Evolutionary conservation across 1,139 yeast species (phyloP).

Genomic region (Suhomyces bribrorum): DNA sequence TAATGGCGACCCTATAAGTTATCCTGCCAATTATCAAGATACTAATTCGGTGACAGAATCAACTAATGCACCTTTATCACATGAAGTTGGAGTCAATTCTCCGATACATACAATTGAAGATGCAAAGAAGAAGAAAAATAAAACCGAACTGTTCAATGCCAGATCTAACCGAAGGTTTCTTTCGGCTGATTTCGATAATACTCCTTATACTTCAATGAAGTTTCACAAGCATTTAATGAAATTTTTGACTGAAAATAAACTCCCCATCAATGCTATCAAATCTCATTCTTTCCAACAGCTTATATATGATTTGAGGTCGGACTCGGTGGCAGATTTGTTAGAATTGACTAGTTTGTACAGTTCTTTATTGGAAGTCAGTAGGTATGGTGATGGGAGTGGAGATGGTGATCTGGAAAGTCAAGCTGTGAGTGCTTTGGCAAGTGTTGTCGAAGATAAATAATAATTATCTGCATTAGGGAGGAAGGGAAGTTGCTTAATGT

Average conservation of each 20-base stretch:
- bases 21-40: slow-evolving; percentile 14
- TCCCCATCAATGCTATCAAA: slow-evolving; percentile 49
- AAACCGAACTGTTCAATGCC: slow-evolving; percentile 6
- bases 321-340: slow-evolving; percentile 46
- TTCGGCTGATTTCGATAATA: slow-evolving; percentile 41
- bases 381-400: slow-evolving; percentile 13
- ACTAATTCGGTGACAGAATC: slow-evolving; percentile 7
- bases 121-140: slow-evolving; percentile 10
- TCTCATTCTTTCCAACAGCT: slow-evolving; percentile 56
- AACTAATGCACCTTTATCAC: slow-evolving; percentile 6
- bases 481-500: too few relatives aligned
- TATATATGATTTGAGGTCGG: slow-evolving; percentile 51
- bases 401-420: slow-evolving; percentile 15
- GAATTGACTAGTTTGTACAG: slow-evolving; percentile 50
- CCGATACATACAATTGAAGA: slow-evolving; percentile 10
- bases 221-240: slow-evolving; percentile 54
- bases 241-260: slow-evolving; percentile 53
- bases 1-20: slow-evolving; percentile 28
- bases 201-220: slow-evolving; percentile 47
- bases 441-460: slow-evolving; percentile 17
- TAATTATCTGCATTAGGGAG: too few relatives aligned
- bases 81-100: slow-evolving; percentile 5
- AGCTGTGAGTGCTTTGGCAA: slow-evolving; percentile 19
- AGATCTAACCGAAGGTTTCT: slow-evolving; percentile 21
- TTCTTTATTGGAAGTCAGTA: slow-evolving; percentile 48